Base-by-base conservation (phyloP, 1,284 basidiomycete species). In the Sanghuangporus weigelae region DNA sequence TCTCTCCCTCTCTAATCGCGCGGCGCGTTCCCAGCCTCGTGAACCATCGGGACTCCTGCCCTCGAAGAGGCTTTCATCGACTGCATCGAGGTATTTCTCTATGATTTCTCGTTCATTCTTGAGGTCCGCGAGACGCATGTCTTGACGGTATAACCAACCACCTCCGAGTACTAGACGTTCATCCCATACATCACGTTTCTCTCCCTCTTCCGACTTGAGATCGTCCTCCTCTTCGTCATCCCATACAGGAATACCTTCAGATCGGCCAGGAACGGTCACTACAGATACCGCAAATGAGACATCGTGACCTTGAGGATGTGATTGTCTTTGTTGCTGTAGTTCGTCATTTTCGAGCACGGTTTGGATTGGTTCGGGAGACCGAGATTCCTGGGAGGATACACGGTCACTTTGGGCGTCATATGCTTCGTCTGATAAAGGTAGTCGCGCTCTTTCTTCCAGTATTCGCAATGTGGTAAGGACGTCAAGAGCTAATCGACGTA, bases 61-160 rank as follows among this genome's bases (percentile, higher is more conserved):
- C 8, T 81, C 81, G 67, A 93, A 92, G 10, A 94, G 71, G 1
- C 87, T 83, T 48, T 84, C 81, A 68, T 93, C 89, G 2, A 93
- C 91, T 2, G 84, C 78, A 68, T 90, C 84, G 62, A 93, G 71
- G 71, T 92, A 94, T 53, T 74, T 71, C 53, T 73, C 72, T 2
- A 94, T 82, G 1, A 82, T 77, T 1, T 74, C 73, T 62, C 80
- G 75, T 72, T 93, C 90, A 69, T 79, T 81, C 59, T 55, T 70
- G 54, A 94, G 73, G 38, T 86, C 79, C 16, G 73, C 74, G 16
- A 89, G 74, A 42, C 69, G 76, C 57, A 93, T 70, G 67, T 90
- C 87, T 67, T 84, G 83, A 60, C 75, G 80, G 71, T 95, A 95
- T 51, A 93, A 72, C 87, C 89, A 93, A 3, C 92, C 92, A 19